phyloP scores from a whole-genome alignment of 2,329 filamentous ascomycete species.

The Dendryphion nanum region DNA sequence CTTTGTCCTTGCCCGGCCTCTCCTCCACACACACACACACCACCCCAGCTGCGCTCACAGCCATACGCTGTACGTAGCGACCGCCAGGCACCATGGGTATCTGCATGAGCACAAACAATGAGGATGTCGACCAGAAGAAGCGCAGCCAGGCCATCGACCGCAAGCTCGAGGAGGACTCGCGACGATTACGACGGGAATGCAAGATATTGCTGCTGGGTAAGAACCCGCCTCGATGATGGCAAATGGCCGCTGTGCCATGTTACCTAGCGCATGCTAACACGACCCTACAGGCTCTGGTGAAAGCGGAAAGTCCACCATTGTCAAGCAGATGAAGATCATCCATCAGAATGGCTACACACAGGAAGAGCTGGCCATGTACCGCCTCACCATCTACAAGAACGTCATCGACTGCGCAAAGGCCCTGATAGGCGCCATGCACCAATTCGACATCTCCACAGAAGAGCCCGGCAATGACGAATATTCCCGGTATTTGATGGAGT shows the following conservation, averaged over 20 bases:
- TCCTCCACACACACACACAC: no score
- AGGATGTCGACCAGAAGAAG: constrained; percentile 91
- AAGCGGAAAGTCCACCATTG: constrained; percentile 98
- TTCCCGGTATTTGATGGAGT: constrained; percentile 79
- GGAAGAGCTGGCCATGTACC: constrained; percentile 91
- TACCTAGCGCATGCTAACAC: constrained; percentile 23
- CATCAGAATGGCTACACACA: constrained; percentile 96
- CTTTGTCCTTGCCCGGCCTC: constrained; percentile 20
- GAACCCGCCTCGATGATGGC: constrained; percentile 34
- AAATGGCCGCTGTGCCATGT: background rate
- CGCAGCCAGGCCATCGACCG: constrained; percentile 94
- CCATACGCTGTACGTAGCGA: constrained; percentile 19
- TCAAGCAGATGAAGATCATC: constrained; percentile 99
- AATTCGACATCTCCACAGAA: constrained; percentile 81
- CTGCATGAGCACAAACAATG: constrained; percentile 86
- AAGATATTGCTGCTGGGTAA: constrained; percentile 94
- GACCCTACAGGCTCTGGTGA: constrained; percentile 77
- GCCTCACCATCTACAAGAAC: constrained; percentile 97
- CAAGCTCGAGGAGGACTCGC: constrained; percentile 90
- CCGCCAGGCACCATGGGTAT: constrained; percentile 69
- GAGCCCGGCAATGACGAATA: constrained; percentile 69
- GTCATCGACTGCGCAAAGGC: constrained; percentile 95
- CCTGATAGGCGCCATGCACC: constrained; percentile 84
- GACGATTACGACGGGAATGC: constrained; percentile 92
- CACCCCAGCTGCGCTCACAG: constrained; percentile 21